These are phyloP conservation scores for Mycena maculata DNA, from an alignment of 768 basidiomycete species.

Conservation along the genomic window DNA sequence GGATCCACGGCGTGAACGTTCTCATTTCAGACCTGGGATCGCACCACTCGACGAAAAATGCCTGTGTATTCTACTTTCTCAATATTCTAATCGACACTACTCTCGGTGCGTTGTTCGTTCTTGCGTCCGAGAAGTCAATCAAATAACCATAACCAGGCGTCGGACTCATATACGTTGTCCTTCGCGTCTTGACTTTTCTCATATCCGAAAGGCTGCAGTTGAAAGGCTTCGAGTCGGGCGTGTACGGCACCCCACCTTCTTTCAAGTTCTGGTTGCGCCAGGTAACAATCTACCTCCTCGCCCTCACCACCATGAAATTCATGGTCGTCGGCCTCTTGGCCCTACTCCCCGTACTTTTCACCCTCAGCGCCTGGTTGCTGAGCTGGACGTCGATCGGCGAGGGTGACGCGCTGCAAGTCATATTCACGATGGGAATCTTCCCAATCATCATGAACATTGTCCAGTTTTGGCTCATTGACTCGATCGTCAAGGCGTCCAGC, in stretches of 20 bases:
- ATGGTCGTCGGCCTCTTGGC: conserved; percentile 83
- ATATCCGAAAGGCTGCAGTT: conserved; percentile 72
- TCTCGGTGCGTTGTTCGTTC: conserved; percentile 67
- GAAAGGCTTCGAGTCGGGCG: conserved; percentile 86
- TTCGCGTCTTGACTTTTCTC: conserved; percentile 72
- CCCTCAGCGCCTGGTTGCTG: conserved; percentile 88
- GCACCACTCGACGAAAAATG: conserved; percentile 76
- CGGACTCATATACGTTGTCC: conserved; percentile 79
- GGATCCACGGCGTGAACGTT: conserved; percentile 83
- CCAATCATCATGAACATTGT: conserved; percentile 78
- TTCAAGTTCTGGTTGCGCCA: conserved; percentile 79
- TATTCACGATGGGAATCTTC: conserved; percentile 57
- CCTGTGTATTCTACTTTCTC: conserved; percentile 92
- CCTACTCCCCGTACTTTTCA: conserved; percentile 75
- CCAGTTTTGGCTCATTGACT: conserved; percentile 97
- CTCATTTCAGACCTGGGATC: conserved; percentile 84
- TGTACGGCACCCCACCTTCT: conserved; percentile 89
- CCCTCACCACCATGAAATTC: conserved; percentile 91
- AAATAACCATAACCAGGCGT: conserved; percentile 66
- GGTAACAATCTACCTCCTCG: conserved; percentile 83
- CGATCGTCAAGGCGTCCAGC: conserved; percentile 83
- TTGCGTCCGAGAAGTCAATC: background rate
- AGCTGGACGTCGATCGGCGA: conserved; percentile 77
- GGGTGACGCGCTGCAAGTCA: conserved; percentile 76
- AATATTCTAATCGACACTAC: conserved; percentile 95